Evolutionary conservation across 768 basidiomycete species (phyloP), one percentile per base, ranked within the genome.

Genomic region (Ramaria rubella): DNA sequence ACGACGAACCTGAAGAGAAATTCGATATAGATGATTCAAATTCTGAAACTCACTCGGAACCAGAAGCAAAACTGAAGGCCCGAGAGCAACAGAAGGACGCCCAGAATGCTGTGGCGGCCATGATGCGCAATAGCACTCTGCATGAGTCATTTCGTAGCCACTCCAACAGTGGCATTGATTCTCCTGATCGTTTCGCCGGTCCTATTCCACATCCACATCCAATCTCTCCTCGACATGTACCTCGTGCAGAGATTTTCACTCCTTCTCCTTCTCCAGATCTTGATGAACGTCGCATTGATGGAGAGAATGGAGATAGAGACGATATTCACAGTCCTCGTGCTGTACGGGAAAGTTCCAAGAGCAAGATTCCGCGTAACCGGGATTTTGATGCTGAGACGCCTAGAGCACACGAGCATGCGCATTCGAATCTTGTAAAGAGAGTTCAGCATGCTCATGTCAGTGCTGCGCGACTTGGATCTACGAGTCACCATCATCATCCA

Each of bases 11-110:
- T 5, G 83, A 85, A 26, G 83, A 90, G 27, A 79, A 81, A 34
- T 97, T 85, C 70, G 96, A 99, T 69, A 98, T 98, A 52, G 90
- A 96, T 63, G 94, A 78, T 2, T 83, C 85, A 49, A 75, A 77
- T 7, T 49, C 61, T 17, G 56, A 44, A 11, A 44, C 52, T 42
- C 45, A 77, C 14, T 50, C 61, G 14, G 52, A 48, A 19, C 46
- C 46, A 14, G 45, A 62, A 54, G 49, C 51, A 23, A 40, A 54
- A 55, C 34, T 52, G 64, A 19, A 26, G 63, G 64, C 66, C 30
- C 31, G 69, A 52, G 58, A 61, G 40, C 40, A 55, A 9, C 50
- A 61, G 21, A 15, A 14, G 8, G 45, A 53, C 15, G 49, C 62
- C 4, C 31, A 48, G 23, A 36, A n/a, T 17, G 52, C 50, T 9